Percentiles rank a stretch among this genome's conserved stretches.
Conservation (phyloP, 2,329 filamentous ascomycete species). For the Colletotrichum liriopes region DNA sequence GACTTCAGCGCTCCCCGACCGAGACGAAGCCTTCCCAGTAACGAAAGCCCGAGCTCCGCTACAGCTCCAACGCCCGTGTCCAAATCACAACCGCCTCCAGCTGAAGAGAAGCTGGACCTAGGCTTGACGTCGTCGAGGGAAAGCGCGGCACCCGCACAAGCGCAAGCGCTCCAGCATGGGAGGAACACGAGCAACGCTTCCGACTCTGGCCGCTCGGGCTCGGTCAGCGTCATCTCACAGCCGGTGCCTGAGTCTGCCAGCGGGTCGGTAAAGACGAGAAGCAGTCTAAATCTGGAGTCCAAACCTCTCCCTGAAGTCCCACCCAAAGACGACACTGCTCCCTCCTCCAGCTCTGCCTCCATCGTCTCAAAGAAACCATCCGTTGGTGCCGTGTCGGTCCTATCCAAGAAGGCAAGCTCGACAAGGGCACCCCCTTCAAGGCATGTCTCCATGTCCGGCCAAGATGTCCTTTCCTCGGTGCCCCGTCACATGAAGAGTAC, state of each 20-base stretch:
- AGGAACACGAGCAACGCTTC: conserved; percentile 51
- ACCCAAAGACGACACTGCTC: conserved; percentile 54
- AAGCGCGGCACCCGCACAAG: conserved; percentile 26
- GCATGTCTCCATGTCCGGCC: conserved; percentile 66
- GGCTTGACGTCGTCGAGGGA: conserved; percentile 46
- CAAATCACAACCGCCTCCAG: conserved; percentile 25
- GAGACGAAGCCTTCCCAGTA: conserved; percentile 56
- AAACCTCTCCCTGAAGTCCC: conserved; percentile 52
- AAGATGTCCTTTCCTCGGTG: conserved; percentile 64
- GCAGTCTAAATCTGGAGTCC: conserved; percentile 35
- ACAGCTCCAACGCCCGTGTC: conserved; percentile 12
- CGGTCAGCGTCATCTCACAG: conserved; percentile 48
- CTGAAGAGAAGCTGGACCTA: conserved; percentile 35
- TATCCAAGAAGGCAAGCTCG: conserved; percentile 51
- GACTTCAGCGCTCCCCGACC: conserved; percentile 76
- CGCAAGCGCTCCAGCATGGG: conserved; percentile 11
- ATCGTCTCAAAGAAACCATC: conserved; percentile 53
- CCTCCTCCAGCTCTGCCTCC: conserved; percentile 51
- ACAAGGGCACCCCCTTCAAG: conserved; percentile 63
- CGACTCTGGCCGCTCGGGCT: conserved; percentile 47
- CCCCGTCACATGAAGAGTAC: conserved; percentile 82
- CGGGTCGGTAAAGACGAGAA: conserved; percentile 46
- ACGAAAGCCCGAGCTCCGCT: conserved; percentile 36
- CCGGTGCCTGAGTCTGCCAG: conserved; percentile 48
- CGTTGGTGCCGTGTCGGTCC: conserved; percentile 45